Conservation (phyloP, 768 basidiomycete genomes). For the Stropharia rugosoannulata region DNA sequence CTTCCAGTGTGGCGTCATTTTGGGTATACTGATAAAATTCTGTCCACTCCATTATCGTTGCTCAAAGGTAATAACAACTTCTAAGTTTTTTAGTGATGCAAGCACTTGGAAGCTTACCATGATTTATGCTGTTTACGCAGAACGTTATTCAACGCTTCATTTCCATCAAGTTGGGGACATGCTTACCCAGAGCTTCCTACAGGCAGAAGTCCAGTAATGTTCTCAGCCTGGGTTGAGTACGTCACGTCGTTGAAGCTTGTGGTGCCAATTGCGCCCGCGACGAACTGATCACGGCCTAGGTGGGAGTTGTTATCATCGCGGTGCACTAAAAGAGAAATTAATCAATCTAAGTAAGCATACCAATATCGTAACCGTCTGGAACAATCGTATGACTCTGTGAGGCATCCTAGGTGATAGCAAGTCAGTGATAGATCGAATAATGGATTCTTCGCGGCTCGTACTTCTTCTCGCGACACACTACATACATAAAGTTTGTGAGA, state of each 20-base stretch:
- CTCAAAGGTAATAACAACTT: too few relatives aligned
- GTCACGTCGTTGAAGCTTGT: slow-evolving; percentile 40
- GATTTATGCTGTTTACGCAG: slow-evolving; percentile 28
- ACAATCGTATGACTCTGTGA: slow-evolving; percentile 29
- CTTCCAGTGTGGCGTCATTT: too few relatives aligned
- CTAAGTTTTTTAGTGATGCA: too few relatives aligned
- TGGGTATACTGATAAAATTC: too few relatives aligned
- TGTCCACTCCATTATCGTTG: too few relatives aligned
- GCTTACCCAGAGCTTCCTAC: slow-evolving; percentile 46
- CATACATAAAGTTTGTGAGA: background rate
- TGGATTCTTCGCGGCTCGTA: slow-evolving; percentile 5
- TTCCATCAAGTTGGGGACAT: background rate
- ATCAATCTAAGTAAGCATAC: slow-evolving; percentile 6
- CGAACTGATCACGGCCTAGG: slow-evolving; percentile 28
- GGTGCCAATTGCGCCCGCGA: slow-evolving; percentile 25
- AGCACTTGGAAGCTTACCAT: slow-evolving; percentile 14
- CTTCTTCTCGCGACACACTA: slow-evolving; percentile 38
- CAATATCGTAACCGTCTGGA: slow-evolving; percentile 33
- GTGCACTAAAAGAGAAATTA: background rate
- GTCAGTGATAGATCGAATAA: background rate
- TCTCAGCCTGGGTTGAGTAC: slow-evolving; percentile 45
- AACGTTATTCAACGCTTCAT: background rate
- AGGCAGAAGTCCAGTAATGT: slow-evolving; percentile 53
- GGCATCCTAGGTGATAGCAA: slow-evolving; percentile 18
- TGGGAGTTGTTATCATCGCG: background rate